Evolutionary conservation across 1,139 yeast genomes (phyloP).

Genomic region (Saccharomycopsis crataegensis): DNA sequence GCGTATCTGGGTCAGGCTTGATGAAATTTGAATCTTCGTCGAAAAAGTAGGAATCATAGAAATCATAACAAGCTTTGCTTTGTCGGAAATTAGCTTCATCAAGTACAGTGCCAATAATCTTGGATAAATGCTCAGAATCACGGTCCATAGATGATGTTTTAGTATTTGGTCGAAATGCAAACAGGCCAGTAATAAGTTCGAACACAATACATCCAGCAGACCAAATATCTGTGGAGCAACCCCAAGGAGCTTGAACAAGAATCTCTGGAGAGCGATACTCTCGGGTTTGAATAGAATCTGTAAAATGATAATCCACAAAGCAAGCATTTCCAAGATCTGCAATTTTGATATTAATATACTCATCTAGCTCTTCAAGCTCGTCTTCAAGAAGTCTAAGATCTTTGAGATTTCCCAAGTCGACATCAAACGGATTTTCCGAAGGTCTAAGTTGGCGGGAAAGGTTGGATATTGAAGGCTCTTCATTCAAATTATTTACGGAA

Average conservation of each 20-base stretch:
- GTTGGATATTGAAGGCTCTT: background rate
- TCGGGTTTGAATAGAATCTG: conserved; percentile 76
- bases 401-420: background rate
- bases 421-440: background rate
- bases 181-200: conserved; percentile 77
- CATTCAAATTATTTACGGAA: background rate
- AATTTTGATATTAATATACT: conserved; percentile 46
- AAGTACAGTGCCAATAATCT: conserved; percentile 14
- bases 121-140: conserved; percentile 17
- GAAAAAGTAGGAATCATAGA: conserved; percentile 17
- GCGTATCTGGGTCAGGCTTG: background rate
- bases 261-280: conserved; percentile 83
- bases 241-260: conserved; percentile 61
- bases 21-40: conserved; percentile 11
- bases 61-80: conserved; percentile 16
- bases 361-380: conserved; percentile 24
- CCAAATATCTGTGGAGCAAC: conserved; percentile 81
- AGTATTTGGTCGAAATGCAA: conserved; percentile 58
- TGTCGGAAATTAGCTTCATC: conserved; percentile 9
- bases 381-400: conserved; percentile 7
- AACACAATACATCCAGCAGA: conserved; percentile 74
- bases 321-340: conserved; percentile 89
- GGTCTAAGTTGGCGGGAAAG: too few relatives aligned
- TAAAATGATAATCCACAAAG: conserved; percentile 63
- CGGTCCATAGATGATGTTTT: conserved; percentile 28